Percentiles rank a stretch among this genome's conserved stretches.
phyloP scores from a whole-genome alignment of 225 moss, liverwort and hornwort genomes.

The Bryoerythrophyllum caledonicum region DNA sequence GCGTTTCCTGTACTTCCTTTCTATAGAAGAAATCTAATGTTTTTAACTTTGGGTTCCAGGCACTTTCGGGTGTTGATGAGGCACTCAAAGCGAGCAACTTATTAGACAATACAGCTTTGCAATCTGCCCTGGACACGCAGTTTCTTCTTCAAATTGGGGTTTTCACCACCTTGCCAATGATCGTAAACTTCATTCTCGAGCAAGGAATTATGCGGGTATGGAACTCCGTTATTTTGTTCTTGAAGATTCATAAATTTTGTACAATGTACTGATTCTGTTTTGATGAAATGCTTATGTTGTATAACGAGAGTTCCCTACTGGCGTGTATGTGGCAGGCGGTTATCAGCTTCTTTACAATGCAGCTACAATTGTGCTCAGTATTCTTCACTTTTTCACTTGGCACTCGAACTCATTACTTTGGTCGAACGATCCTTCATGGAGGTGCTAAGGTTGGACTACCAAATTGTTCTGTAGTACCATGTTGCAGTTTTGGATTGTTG shows the following conservation, averaged over 20 bases:
- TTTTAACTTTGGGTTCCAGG: slow-evolving; percentile 34
- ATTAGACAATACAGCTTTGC: slow-evolving; percentile 49
- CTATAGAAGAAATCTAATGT: not conserved
- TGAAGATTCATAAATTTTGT: not conserved
- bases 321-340: slow-evolving; percentile 35
- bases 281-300: not conserved
- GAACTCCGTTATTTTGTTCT: not conserved
- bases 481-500: not conserved
- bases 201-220: slow-evolving; percentile 56
- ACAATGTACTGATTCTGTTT: not conserved
- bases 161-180: slow-evolving; percentile 59
- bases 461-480: not conserved
- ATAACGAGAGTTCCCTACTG: not conserved
- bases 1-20: not conserved
- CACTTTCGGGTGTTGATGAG: slow-evolving; percentile 61
- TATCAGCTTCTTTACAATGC: slow-evolving; percentile 65
- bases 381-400: slow-evolving; percentile 72
- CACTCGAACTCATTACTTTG: slow-evolving; percentile 65
- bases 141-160: slow-evolving; percentile 72
- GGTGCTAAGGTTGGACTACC: slow-evolving; percentile 53
- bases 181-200: slow-evolving; percentile 64
- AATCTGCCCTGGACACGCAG: slow-evolving; percentile 55
- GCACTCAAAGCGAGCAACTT: slow-evolving; percentile 30
- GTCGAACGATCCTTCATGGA: slow-evolving; percentile 69
- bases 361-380: slow-evolving; percentile 63